A percentile compares a stretch with the other conserved stretches of the same genome.
Evolutionary conservation across 108 stramenopile genomes (phyloP).

Genomic region (Chaetoceros muelleri): DNA sequence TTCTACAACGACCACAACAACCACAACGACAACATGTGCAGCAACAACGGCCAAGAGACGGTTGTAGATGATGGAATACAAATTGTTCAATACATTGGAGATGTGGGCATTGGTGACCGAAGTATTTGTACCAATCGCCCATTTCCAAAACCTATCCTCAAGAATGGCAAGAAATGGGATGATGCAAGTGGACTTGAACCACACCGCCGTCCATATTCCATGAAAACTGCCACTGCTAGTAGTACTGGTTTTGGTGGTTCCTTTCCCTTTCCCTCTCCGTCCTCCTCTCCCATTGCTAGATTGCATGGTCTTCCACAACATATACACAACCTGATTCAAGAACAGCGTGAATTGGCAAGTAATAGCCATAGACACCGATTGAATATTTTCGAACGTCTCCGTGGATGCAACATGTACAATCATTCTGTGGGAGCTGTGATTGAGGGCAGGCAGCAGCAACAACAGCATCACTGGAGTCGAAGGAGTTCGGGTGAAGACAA

Average conservation of each 20-base stretch:
- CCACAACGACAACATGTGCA: too few species aligned
- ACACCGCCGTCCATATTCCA: neutral
- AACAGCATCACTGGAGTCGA: neutral
- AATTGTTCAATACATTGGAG: conserved; percentile 40
- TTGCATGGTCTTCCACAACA: neutral
- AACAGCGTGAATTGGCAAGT: neutral
- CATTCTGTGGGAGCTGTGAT: conserved; percentile 1
- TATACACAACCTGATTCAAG: neutral
- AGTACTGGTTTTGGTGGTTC: neutral
- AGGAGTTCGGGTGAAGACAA: neutral
- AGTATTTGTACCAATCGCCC: conserved; percentile 55
- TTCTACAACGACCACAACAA: too few species aligned
- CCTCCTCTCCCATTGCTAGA: neutral
- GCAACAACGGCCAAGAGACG: neutral
- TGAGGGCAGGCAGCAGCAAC: neutral
- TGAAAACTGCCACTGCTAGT: neutral
- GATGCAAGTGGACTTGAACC: neutral
- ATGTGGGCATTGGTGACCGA: conserved; percentile 54
- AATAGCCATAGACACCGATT: neutral
- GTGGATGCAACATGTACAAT: neutral
- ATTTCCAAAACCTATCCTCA: conserved; percentile 24
- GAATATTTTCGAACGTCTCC: conserved; percentile 1
- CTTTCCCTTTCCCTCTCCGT: neutral
- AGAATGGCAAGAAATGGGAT: neutral
- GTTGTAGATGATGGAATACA: too few species aligned